Conservation (phyloP, 495 filamentous ascomycete genomes). For the Podospora tetraspora region DNA sequence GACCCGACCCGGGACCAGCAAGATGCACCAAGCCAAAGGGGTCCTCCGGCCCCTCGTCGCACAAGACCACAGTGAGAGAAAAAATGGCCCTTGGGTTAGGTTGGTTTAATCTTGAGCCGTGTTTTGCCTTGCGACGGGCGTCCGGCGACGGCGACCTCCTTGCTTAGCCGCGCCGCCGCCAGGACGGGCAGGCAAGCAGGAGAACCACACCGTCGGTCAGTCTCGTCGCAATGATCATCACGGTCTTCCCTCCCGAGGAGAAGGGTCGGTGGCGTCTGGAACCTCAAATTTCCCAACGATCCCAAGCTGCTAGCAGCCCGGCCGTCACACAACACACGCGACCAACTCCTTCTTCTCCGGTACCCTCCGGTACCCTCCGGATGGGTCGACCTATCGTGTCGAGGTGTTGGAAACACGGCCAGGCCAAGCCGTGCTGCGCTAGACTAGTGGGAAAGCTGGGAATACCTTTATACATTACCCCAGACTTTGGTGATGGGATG, state of each 20-base stretch:
- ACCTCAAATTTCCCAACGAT: not conserved
- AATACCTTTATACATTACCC: conserved; percentile 10
- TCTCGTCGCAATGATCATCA: not conserved
- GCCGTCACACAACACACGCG: not conserved
- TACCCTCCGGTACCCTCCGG: conserved; percentile 6
- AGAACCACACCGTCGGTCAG: not conserved
- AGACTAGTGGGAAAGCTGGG: not conserved
- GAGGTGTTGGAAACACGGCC: not conserved
- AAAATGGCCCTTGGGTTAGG: conserved; percentile 11
- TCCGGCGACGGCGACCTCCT: conserved; percentile 15
- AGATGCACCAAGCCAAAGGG: not conserved
- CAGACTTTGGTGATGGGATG: conserved; percentile 8
- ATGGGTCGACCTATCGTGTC: conserved; percentile 7
- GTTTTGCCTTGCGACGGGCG: conserved; percentile 20
- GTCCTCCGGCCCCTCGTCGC: conserved; percentile 12
- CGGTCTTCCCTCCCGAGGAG: not conserved
- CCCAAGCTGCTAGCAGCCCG: not conserved
- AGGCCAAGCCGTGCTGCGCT: not conserved
- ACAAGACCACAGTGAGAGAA: not conserved
- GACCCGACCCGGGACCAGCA: not conserved
- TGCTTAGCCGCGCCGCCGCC: conserved; percentile 11
- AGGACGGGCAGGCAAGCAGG: not conserved
- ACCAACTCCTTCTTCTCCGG: not conserved
- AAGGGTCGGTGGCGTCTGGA: not conserved
- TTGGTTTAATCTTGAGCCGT: conserved; percentile 27